Conservation (phyloP, 352 stramenopile genomes). For the Achlya hypogyna region DNA sequence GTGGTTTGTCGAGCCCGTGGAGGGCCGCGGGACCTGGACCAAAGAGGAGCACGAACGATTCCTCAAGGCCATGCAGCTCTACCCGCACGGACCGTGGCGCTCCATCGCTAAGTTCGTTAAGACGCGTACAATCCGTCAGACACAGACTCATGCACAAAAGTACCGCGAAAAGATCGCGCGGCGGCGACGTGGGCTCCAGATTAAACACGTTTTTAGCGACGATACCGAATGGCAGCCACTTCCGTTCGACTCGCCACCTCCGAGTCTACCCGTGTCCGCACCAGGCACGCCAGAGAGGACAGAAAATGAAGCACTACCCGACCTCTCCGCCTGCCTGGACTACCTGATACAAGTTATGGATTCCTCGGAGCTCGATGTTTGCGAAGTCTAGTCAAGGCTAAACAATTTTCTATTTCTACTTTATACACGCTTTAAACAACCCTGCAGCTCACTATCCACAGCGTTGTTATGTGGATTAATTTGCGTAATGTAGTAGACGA, state of each 20-base stretch:
- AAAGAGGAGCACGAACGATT: slow-evolving; percentile 34
- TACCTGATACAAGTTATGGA: not conserved
- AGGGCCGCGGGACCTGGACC: slow-evolving; percentile 29
- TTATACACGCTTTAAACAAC: too few relatives aligned
- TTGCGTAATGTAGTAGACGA: too few relatives aligned
- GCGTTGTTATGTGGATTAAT: too few relatives aligned
- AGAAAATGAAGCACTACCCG: not conserved
- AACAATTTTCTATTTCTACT: too few relatives aligned
- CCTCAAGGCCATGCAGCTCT: slow-evolving; percentile 33
- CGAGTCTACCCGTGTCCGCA: not conserved
- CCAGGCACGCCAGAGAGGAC: not conserved
- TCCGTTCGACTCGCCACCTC: not conserved
- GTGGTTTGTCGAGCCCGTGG: slow-evolving; percentile 1
- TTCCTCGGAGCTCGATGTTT: not conserved
- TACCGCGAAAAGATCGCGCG: slow-evolving; percentile 71
- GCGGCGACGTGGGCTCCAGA: slow-evolving; percentile 30
- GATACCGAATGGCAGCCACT: not conserved
- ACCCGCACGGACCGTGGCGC: slow-evolving; percentile 27
- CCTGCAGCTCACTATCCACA: too few relatives aligned
- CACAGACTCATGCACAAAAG: slow-evolving; percentile 91
- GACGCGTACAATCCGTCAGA: slow-evolving; percentile 87
- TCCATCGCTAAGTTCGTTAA: slow-evolving; percentile 29
- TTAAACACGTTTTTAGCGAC: not conserved
- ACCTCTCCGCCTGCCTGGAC: not conserved
- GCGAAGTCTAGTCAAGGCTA: not conserved